These are phyloP conservation scores for Rhodotorula sp. DNA, from an alignment of 1,284 basidiomycete species.

Conservation along the genomic window DNA sequence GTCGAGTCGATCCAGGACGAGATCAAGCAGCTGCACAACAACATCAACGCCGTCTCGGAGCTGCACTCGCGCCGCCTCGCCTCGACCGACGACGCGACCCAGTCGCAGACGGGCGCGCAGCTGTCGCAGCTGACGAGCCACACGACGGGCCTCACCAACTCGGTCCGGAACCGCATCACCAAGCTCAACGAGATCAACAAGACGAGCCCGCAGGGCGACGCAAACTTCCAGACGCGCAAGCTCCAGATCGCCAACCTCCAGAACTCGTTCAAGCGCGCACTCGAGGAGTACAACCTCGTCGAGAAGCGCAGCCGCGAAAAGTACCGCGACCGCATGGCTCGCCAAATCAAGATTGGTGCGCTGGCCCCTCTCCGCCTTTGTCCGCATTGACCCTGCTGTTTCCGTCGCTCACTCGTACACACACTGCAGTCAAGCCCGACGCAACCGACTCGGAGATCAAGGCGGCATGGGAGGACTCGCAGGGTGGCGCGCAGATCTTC, in stretches of 20 bases:
- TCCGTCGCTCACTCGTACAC: neutral
- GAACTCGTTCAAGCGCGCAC: conserved; percentile 52
- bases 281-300: conserved; percentile 71
- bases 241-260: conserved; percentile 45
- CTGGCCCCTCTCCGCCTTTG: neutral
- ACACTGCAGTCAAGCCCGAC: conserved; percentile 71
- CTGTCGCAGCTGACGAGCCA: conserved; percentile 40
- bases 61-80: conserved; percentile 45
- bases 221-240: conserved; percentile 44
- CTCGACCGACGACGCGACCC: conserved; percentile 43
- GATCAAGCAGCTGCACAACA: conserved; percentile 42
- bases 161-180: conserved; percentile 45
- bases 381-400: too few relatives aligned
- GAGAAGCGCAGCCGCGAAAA: conserved; percentile 90
- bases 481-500: conserved; percentile 78
- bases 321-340: conserved; percentile 91
- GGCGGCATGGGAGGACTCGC: conserved; percentile 67
- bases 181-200: conserved; percentile 43
- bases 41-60: conserved; percentile 42
- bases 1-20: conserved; percentile 44
- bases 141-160: conserved; percentile 44
- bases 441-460: conserved; percentile 80
- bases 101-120: conserved; percentile 37
- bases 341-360: conserved; percentile 84
- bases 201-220: conserved; percentile 37